Evolutionary conservation across 352 stramenopile genomes (phyloP), one percentile per base, ranked within the genome.

Genomic region (Pythium rhizo-oryzae): DNA sequence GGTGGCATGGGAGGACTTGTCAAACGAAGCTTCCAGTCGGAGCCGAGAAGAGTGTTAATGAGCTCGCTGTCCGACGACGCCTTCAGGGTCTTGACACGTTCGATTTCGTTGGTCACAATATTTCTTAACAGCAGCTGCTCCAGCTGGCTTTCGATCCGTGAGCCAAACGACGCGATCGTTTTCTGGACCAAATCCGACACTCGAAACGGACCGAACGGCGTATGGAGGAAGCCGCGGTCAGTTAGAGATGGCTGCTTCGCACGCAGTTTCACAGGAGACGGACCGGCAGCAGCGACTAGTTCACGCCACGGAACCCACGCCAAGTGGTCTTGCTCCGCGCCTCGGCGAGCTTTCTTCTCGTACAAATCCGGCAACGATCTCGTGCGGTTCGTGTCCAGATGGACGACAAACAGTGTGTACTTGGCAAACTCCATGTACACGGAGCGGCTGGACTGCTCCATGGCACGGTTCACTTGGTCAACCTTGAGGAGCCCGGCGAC

Each of bases 351-450:
- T 15, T 49, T 49, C n/a, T 59, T 51, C 18, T 35, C 54, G 19
- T 61, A 64, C 57, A 46, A 46, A 7, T 54, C 43, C 4, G 57
- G 57, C n/a, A 64, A 30, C 8, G 41, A 33, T 5, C 25, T 13
- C 28, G 28, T 35, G 7, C 30, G 41, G 9, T 39, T 37, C 21
- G 23, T 55, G 25, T 64, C 57, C 19, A 44, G 28, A 33, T 39
- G 18, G 8, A 19, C 44, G 18, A 55, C 18, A 44, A 52, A 64
- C 41, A 64, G n/a, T n/a, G 44, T 64, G 30, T 64, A 64, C 57
- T 64, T 64, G 12, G 57, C 57, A 44, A 64, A 64, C 19, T 8
- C 19, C 9, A 64, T 23, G 43, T 46, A 64, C 54, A 61, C 30
- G 8, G 30, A 15, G 33, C 53, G 30, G 33, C 53, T 47, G 18